Conservation (phyloP, 2,329 filamentous ascomycete genomes). For the Apiospora marii region DNA sequence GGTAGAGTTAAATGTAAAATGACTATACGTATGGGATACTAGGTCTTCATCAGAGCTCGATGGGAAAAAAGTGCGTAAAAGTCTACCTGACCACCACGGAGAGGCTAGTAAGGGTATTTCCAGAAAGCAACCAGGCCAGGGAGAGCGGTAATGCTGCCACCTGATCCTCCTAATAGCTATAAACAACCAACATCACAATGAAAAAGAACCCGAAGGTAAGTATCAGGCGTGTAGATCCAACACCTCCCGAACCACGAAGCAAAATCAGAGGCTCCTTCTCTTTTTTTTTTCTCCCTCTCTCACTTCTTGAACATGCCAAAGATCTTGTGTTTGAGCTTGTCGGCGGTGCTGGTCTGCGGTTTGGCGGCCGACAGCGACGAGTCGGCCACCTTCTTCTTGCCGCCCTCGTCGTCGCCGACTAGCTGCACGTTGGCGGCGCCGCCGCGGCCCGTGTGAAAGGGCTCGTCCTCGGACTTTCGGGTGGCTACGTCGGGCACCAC, state of each 20-base stretch:
- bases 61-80: neutral
- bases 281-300: neutral
- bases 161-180: neutral
- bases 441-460: slow-evolving; percentile 67
- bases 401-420: slow-evolving; percentile 35
- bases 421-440: slow-evolving; percentile 65
- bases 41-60: neutral
- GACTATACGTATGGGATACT: no score
- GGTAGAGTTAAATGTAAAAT: neutral
- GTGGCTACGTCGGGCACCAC: slow-evolving; percentile 60
- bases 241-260: neutral
- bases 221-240: neutral
- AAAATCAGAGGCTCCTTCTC: no score
- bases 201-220: neutral
- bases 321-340: slow-evolving; percentile 66
- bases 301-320: slow-evolving; percentile 58
- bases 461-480: slow-evolving; percentile 55
- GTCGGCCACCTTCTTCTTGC: slow-evolving; percentile 36
- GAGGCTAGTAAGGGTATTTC: slow-evolving; percentile 17
- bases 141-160: neutral
- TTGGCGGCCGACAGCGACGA: slow-evolving; percentile 43
- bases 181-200: neutral
- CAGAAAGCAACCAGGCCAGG: neutral
- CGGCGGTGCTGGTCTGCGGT: slow-evolving; percentile 54
- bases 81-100: neutral